Evolutionary conservation across 495 filamentous ascomycete species (phyloP).

Genomic region (Penicillium waksmanii): DNA sequence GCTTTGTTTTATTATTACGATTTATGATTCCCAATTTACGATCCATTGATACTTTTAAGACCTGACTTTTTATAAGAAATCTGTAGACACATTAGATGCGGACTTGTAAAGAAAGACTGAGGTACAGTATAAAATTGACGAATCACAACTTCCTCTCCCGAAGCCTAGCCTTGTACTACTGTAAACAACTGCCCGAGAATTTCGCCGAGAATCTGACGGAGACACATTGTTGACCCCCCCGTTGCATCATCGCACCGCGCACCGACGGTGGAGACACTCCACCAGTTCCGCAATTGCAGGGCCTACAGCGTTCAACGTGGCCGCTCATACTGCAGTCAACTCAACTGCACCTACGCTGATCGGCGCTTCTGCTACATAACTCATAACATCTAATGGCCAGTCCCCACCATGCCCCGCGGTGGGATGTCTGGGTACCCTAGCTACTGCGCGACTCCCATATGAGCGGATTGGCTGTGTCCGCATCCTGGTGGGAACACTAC

Average conservation of each 20-base stretch:
- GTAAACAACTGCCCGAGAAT: not conserved
- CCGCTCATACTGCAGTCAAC: constrained; percentile 2
- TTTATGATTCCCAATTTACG: constrained; percentile 19
- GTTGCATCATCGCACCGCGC: constrained; percentile 1
- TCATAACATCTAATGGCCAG: constrained; percentile 10
- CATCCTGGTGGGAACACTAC: constrained; percentile 8
- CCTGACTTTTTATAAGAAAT: not conserved
- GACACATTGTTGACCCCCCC: not conserved
- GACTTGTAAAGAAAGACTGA: too few relatives aligned
- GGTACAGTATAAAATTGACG: too few relatives aligned
- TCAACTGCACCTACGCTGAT: not conserved
- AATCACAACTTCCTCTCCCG: too few relatives aligned
- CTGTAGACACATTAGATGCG: not conserved
- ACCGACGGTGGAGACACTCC: constrained; percentile 3
- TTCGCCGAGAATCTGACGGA: not conserved
- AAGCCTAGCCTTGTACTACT: too few relatives aligned
- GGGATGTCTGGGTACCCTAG: constrained; percentile 6
- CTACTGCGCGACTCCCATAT: constrained; percentile 19
- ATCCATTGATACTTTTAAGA: constrained; percentile 10
- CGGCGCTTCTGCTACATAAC: constrained; percentile 8
- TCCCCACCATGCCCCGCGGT: constrained; percentile 37
- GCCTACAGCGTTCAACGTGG: constrained; percentile 2
- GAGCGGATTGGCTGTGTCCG: constrained; percentile 13
- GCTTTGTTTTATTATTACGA: constrained; percentile 19
- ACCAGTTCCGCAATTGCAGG: constrained; percentile 1